A percentile compares a stretch with the other conserved stretches of the same genome.
phyloP scores from a whole-genome alignment of 768 basidiomycete genomes.

The Psilocybe azurescens region DNA sequence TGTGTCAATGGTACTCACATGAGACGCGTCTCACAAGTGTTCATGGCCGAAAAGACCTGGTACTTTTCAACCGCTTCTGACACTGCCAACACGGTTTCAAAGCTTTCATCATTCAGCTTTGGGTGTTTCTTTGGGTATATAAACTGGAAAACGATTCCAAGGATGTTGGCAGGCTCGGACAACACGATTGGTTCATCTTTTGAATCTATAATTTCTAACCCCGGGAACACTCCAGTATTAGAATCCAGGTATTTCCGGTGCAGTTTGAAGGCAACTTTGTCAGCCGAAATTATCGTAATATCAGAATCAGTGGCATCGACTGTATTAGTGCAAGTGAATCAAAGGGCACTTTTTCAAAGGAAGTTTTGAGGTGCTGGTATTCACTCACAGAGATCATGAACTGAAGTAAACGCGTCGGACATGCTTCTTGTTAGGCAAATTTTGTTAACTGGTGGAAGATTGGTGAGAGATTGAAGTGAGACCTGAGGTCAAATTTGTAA shows the following conservation, averaged over 20 bases:
- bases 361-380: background rate
- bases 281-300: background rate
- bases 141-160: conserved; percentile 11
- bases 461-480: too few relatives aligned
- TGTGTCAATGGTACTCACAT: conserved; percentile 12
- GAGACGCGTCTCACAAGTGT: conserved; percentile 21
- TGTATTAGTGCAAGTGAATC: background rate
- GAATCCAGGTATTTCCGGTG: conserved; percentile 31
- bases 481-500: too few relatives aligned
- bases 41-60: conserved; percentile 28
- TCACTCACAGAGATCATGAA: conserved; percentile 1
- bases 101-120: conserved; percentile 18
- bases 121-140: conserved; percentile 31
- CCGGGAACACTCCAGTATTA: conserved; percentile 29
- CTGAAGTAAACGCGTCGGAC: background rate
- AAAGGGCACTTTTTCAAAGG: background rate
- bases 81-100: conserved; percentile 15
- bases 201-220: conserved; percentile 16
- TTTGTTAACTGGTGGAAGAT: too few relatives aligned
- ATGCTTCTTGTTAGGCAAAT: too few relatives aligned
- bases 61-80: conserved; percentile 31
- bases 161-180: background rate
- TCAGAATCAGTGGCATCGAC: conserved; percentile 1
- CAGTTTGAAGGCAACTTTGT: conserved; percentile 9
- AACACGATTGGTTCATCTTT: conserved; percentile 6